A percentile compares a stretch with the other conserved stretches of the same genome.
Conservation (phyloP, 352 stramenopile genomes). For the Globisporangium paddicum region DNA sequence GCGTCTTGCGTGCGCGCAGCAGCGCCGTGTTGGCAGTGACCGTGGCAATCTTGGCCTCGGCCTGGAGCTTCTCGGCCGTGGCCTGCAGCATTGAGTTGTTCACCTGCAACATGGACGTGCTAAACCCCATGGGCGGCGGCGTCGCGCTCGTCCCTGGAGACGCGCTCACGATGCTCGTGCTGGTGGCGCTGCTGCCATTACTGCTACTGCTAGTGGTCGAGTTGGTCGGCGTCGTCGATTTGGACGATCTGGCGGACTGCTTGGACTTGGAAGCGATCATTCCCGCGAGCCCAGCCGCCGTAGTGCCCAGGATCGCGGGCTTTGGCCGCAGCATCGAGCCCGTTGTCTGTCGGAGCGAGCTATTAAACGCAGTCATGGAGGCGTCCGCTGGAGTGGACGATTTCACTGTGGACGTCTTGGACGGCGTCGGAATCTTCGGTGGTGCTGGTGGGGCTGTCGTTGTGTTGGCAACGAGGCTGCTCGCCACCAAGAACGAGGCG, state of each 20-base stretch:
- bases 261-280: neutral
- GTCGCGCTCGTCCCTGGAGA: neutral
- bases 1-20: slow-evolving; percentile 11
- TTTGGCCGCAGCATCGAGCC: neutral
- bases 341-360: neutral
- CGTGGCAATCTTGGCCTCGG: slow-evolving; percentile 9
- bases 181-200: too few relatives aligned
- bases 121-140: slow-evolving; percentile 2
- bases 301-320: slow-evolving; percentile 1
- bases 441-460: neutral
- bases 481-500: slow-evolving; percentile 12
- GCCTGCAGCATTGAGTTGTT: slow-evolving; percentile 16
- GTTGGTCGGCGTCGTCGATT: neutral
- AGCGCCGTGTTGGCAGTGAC: slow-evolving; percentile 14
- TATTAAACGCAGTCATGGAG: neutral
- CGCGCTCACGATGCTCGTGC: neutral
- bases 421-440: neutral
- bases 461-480: neutral
- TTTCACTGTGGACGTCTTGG: neutral
- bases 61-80: slow-evolving; percentile 14
- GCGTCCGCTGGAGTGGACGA: neutral
- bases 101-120: slow-evolving; percentile 11
- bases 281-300: neutral
- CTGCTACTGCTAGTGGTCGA: neutral
- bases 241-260: neutral